Percentiles rank a stretch among this genome's conserved stretches.
These are phyloP conservation scores for Cucurbita pepo DNA, from an alignment of 306 rosid species.

Conservation along the genomic window DNA sequence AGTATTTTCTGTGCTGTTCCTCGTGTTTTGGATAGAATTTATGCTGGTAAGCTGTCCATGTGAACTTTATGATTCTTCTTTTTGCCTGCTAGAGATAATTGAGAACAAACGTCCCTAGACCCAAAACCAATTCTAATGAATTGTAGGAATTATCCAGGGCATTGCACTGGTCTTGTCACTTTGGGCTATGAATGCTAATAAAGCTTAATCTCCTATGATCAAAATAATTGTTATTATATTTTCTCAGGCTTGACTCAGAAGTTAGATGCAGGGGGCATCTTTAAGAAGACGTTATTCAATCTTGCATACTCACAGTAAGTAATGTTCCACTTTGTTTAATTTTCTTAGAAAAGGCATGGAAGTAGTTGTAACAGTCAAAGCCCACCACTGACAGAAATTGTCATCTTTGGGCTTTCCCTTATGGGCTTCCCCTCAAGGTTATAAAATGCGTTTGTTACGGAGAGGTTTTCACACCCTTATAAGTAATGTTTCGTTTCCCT, in stretches of 20 bases:
- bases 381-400: no score
- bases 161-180: neutral
- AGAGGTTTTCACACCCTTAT: no score
- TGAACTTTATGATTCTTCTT: neutral
- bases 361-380: neutral
- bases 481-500: no score
- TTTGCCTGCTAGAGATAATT: neutral
- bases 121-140: neutral
- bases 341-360: neutral
- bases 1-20: constrained; percentile 93
- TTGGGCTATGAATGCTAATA: neutral
- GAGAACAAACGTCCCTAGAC: neutral
- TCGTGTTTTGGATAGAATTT: constrained; percentile 83
- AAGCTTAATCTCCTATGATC: neutral
- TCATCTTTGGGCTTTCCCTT: no score
- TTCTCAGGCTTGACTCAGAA: constrained; percentile 72
- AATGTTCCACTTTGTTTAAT: neutral
- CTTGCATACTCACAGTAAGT: constrained; percentile 68
- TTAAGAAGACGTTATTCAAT: constrained; percentile 61
- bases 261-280: constrained; percentile 61
- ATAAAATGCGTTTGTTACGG: no score
- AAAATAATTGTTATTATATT: neutral
- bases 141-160: neutral
- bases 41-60: constrained; percentile 51
- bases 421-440: no score